A percentile compares a stretch with the other conserved stretches of the same genome.
Evolutionary conservation across 139 green algal genomes (phyloP).

Genomic region (Ettlia oleoabundans): DNA sequence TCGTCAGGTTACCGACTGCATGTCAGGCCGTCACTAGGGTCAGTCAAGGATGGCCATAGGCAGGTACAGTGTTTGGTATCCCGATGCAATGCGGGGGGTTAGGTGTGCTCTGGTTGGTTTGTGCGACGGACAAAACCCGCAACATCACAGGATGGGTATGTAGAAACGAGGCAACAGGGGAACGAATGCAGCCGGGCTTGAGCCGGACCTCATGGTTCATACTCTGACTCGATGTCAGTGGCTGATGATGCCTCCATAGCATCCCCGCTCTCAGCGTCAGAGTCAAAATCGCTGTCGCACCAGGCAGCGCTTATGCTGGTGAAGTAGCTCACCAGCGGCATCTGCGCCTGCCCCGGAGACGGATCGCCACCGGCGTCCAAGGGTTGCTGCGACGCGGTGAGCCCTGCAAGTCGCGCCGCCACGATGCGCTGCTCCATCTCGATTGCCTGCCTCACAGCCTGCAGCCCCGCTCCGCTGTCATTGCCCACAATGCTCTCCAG

Average conservation of each 20-base stretch:
- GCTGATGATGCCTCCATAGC: slow-evolving; percentile 37
- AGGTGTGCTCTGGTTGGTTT: too few relatives aligned
- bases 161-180: too few relatives aligned
- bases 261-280: slow-evolving; percentile 36
- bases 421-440: slow-evolving; percentile 35
- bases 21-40: too few relatives aligned
- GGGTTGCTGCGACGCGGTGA: neutral
- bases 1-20: too few relatives aligned
- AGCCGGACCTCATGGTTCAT: too few relatives aligned
- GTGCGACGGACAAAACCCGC: too few relatives aligned
- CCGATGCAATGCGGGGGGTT: too few relatives aligned
- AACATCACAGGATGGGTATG: too few relatives aligned
- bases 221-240: slow-evolving; percentile 49
- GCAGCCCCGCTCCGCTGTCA: slow-evolving; percentile 37
- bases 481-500: slow-evolving; percentile 59
- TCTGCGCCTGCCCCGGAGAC: neutral
- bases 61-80: too few relatives aligned
- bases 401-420: neutral
- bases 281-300: slow-evolving; percentile 51
- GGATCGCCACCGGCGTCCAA: neutral
- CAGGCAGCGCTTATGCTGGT: neutral
- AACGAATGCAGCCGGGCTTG: too few relatives aligned
- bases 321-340: slow-evolving; percentile 24
- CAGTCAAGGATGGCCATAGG: too few relatives aligned
- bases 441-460: slow-evolving; percentile 37